Evolutionary conservation across 1,139 yeast species (phyloP).

Genomic region (Saccharomycopsis hybrid): DNA sequence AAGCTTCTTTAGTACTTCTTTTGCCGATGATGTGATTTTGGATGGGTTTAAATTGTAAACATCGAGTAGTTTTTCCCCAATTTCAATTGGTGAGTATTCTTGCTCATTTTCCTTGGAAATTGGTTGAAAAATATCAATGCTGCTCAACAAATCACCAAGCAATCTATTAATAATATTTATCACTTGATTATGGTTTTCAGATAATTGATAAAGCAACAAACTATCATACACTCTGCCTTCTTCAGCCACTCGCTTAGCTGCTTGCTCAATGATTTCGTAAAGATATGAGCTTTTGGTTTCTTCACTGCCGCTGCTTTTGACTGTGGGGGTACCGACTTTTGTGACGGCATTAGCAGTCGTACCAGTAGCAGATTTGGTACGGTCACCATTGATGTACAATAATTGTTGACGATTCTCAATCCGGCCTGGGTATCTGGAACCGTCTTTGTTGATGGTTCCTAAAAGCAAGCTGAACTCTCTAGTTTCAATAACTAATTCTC

Average conservation of each 20-base stretch:
- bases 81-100: slow-evolving; percentile 38
- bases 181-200: slow-evolving; percentile 88
- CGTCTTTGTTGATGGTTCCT: slow-evolving; percentile 75
- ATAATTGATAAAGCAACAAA: slow-evolving; percentile 73
- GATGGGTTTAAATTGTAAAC: slow-evolving; percentile 46
- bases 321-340: too few species aligned
- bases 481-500: slow-evolving; percentile 80
- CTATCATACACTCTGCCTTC: slow-evolving; percentile 91
- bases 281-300: slow-evolving; percentile 32
- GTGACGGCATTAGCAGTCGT: too few species aligned
- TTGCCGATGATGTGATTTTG: slow-evolving; percentile 42
- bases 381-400: slow-evolving; percentile 37
- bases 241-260: slow-evolving; percentile 84
- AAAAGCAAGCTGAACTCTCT: slow-evolving; percentile 75
- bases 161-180: slow-evolving; percentile 67
- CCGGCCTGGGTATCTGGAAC: slow-evolving; percentile 75
- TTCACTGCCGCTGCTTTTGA: neutral
- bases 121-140: slow-evolving; percentile 66
- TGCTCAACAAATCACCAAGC: slow-evolving; percentile 71
- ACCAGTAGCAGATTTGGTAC: neutral
- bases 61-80: slow-evolving; percentile 52
- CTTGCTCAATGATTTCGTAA: slow-evolving; percentile 69
- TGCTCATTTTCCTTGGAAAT: slow-evolving; percentile 33
- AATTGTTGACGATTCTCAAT: slow-evolving; percentile 75
- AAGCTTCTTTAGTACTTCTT: slow-evolving; percentile 59